These are phyloP conservation scores for Epichloe amarillans DNA, from an alignment of 2,329 filamentous ascomycete genomes.

Conservation along the genomic window DNA sequence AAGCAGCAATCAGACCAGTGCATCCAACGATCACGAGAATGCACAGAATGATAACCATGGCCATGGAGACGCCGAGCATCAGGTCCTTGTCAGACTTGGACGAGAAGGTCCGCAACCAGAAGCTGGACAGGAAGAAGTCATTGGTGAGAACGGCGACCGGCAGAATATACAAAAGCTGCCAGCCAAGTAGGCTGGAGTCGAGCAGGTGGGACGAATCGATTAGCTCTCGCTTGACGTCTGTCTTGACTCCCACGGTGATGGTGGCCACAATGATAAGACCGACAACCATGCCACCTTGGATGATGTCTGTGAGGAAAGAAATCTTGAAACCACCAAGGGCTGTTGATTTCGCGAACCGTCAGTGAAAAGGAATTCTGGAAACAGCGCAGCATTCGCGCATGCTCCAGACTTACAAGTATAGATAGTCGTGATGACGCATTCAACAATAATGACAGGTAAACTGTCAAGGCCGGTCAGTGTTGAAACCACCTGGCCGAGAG, in stretches of 20 bases:
- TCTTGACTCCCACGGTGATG: conserved; percentile 65
- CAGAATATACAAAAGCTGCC: conserved; percentile 77
- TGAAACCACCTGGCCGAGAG: conserved; percentile 65
- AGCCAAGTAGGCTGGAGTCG: conserved; percentile 58
- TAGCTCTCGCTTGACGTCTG: conserved; percentile 54
- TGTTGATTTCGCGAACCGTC: conserved; percentile 15
- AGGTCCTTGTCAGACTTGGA: conserved; percentile 68
- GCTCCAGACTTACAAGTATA: conserved; percentile 51
- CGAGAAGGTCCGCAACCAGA: conserved; percentile 76
- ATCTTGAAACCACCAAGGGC: conserved; percentile 72
- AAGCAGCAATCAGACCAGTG: conserved; percentile 62
- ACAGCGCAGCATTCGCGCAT: neutral
- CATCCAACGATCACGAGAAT: conserved; percentile 62
- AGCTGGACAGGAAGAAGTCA: conserved; percentile 74
- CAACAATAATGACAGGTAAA: conserved; percentile 62
- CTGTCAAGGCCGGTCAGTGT: conserved; percentile 62
- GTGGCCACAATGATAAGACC: conserved; percentile 62
- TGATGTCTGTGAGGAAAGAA: conserved; percentile 71
- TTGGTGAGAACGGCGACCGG: conserved; percentile 72
- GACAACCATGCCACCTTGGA: conserved; percentile 69
- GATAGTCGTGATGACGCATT: conserved; percentile 65
- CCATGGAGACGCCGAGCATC: conserved; percentile 58
- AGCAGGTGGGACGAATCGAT: conserved; percentile 57
- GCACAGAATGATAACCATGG: conserved; percentile 48
- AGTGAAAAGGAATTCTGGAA: neutral